Evolutionary conservation across 2,329 filamentous ascomycete species (phyloP), one percentile per base, ranked within the genome.

Genomic region (Sphaerostilbella broomeana): DNA sequence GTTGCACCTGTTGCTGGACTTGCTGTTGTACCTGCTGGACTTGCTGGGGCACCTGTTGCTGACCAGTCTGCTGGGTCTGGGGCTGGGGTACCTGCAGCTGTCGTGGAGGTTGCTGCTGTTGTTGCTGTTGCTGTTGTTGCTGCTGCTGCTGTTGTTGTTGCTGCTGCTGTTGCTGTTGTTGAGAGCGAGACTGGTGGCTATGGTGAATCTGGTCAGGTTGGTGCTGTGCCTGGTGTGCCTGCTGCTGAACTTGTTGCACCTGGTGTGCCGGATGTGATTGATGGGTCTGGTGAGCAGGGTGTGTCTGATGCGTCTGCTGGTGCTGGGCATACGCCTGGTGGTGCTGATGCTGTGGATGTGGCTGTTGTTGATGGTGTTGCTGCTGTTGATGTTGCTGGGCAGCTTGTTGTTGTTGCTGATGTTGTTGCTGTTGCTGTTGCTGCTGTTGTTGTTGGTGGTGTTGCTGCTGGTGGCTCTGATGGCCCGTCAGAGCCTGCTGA

Each of bases 381-480:
- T 52, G 53, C 6, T 54, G 55, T 15, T 44, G 37, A 4, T 40
- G 52, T 24, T 56, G 58, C 15, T 53, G 52, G 20, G 53, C 44
- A n/a, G 42, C 47, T 35, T 55, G 51, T 42, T 57, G 56, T 15
- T 57, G 54, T 26, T 50, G 47, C 17, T 56, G 56, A 9, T 56
- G 51, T 8, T 51, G 53, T 33, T 62, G 58, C 17, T 54, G 51
- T n/a, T 49, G 54, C 16, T 49, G 47, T 3, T 52, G 47, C 5
- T 60, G 57, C 18, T 53, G 57, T 8, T 53, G 55, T 12, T 48
- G 52, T 10, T 47, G 52, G 11, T 55, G 53, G 21, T 53, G 50
- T 21, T 61, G 59, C 21, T 61, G 60, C n/a, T 55, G 51, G 24
- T 57, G 56, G 7, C 45, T 47, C n/a, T 51, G 55, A 35, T 51